Evolutionary conservation across 2,329 filamentous ascomycete species (phyloP), one percentile per base, ranked within the genome.

Genomic region (Penicillium aurantiogriseum): DNA sequence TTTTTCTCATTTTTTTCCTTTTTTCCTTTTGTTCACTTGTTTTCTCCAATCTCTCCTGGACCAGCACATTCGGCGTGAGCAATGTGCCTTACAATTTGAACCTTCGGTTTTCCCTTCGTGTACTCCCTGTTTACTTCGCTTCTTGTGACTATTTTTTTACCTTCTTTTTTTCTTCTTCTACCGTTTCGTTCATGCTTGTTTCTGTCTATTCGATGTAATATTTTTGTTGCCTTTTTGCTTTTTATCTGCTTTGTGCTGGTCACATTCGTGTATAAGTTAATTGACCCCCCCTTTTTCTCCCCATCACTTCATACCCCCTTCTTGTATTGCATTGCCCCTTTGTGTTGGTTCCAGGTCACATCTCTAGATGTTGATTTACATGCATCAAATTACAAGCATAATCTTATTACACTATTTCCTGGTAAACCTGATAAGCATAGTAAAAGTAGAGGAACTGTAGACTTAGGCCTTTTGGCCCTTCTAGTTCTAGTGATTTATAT

Each of bases 191-290:
- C 54, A 66, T 57, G 29, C 60, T 58, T 53, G 29, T 43, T 61
- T 36, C 62, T 65, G 67, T 38, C 48, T 69, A 67, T 69, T 69
- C 57, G 59, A 71, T 73, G 69, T 73, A 73, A 73, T 71, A 68
- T 54, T 61, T 65, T 66, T 61, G 38, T 45, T 35, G 4, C 15
- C 45, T 45, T 50, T 49, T 56, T 43, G 50, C 13, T 23, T 62
- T 46, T 54, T 43, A 15, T 51, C 27, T 48, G n/a, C 4, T 51
- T 59, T 74, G 74, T 76, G 74, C 74, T 74, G 74, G 74, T 61
- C 74, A 75, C 72, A 73, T 70, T 65, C 60, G 55, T 70, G 72
- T 75, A 74, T 70, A 70, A 69, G 73, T 69, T 73, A 72, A 72
- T 66, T 62, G 57, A 58, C 56, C 59, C 51, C 59, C 51, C 51